Evolutionary conservation across 805 yeast genomes (phyloP).

Genomic region (Starmerella etchellsii): DNA sequence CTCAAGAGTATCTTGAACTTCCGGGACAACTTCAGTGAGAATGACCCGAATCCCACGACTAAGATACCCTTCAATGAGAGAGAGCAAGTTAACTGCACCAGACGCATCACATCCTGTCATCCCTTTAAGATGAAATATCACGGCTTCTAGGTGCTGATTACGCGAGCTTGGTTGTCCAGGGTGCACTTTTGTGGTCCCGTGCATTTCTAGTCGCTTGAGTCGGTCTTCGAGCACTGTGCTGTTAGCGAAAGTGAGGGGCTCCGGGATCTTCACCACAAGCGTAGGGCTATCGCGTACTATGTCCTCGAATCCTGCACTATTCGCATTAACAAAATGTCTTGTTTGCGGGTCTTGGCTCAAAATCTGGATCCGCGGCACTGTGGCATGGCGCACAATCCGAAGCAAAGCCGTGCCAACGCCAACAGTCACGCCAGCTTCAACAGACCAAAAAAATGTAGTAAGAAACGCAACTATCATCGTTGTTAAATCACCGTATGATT

Average conservation of each 20-base stretch:
- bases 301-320: conserved; percentile 23
- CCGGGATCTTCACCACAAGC: conserved; percentile 68
- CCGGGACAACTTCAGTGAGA: conserved; percentile 45
- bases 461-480: conserved; percentile 53
- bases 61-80: conserved; percentile 43
- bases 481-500: conserved; percentile 64
- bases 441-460: conserved; percentile 57
- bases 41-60: conserved; percentile 44
- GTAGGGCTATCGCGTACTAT: conserved; percentile 45
- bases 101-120: conserved; percentile 71
- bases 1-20: conserved; percentile 38
- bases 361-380: conserved; percentile 73
- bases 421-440: conserved; percentile 81
- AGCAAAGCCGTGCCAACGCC: conserved; percentile 73
- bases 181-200: conserved; percentile 62
- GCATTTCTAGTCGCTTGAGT: conserved; percentile 55
- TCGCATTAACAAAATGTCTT: conserved; percentile 56
- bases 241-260: conserved; percentile 80
- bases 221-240: conserved; percentile 61
- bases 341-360: conserved; percentile 56
- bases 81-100: conserved; percentile 59
- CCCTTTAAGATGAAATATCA: conserved; percentile 70
- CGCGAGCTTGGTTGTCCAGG: conserved; percentile 51
- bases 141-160: conserved; percentile 37
- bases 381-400: conserved; percentile 66